Conservation (phyloP, 495 filamentous ascomycete species). For the Lasiosphaeria ovina region DNA sequence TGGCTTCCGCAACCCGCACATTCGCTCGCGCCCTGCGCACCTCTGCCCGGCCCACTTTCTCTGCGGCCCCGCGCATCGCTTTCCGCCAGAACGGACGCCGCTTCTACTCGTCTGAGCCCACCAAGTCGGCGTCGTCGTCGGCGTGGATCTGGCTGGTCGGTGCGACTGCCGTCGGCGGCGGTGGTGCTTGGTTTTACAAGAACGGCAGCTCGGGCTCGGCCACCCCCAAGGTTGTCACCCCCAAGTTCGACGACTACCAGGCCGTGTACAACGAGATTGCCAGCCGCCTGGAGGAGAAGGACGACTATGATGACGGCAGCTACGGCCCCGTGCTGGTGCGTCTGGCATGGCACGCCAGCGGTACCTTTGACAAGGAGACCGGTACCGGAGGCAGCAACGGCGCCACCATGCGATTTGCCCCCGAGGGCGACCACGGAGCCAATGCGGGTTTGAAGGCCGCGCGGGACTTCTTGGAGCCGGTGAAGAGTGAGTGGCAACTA, state of each 20-base stretch:
- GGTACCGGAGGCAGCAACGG: slow-evolving; percentile 92
- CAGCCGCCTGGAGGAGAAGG: slow-evolving; percentile 72
- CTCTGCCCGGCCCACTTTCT: slow-evolving; percentile 47
- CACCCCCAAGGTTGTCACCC: slow-evolving; percentile 60
- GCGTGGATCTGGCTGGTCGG: slow-evolving; percentile 43
- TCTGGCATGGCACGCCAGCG: slow-evolving; percentile 84
- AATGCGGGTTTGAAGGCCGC: slow-evolving; percentile 88
- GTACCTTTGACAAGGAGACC: slow-evolving; percentile 86
- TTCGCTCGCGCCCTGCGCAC: slow-evolving; percentile 60
- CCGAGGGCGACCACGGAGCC: slow-evolving; percentile 88
- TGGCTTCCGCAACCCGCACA: slow-evolving; percentile 49
- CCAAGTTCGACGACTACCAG: slow-evolving; percentile 87
- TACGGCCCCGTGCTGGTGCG: slow-evolving; percentile 88
- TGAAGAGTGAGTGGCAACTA: slow-evolving; percentile 61
- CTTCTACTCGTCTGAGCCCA: slow-evolving; percentile 71
- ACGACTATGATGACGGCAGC: slow-evolving; percentile 95
- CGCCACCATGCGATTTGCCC: slow-evolving; percentile 95
- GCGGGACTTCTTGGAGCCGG: slow-evolving; percentile 86
- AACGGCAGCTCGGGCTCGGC: slow-evolving; percentile 47
- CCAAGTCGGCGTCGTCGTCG: slow-evolving; percentile 54
- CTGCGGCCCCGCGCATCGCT: slow-evolving; percentile 52
- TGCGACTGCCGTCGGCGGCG: slow-evolving; percentile 59
- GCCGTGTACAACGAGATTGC: slow-evolving; percentile 92
- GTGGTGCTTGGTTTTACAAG: slow-evolving; percentile 65
- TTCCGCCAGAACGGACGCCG: slow-evolving; percentile 67